Base-by-base conservation (phyloP, 139 green algal species). In the Desmodesmus armatus region DNA sequence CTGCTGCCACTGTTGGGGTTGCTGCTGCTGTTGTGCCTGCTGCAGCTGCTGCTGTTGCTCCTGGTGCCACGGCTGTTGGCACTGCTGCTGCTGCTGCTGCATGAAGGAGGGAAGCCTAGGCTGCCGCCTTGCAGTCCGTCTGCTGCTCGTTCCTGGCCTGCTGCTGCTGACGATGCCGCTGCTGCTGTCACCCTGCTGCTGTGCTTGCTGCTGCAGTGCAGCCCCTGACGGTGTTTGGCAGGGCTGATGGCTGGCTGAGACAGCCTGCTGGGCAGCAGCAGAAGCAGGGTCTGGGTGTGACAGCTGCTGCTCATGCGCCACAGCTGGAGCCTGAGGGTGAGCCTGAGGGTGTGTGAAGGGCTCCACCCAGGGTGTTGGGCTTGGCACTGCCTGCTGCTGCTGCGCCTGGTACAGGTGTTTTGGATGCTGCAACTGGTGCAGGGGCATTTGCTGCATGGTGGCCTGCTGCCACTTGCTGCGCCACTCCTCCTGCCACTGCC, bases 401-500 rank as follows among this genome's bases (percentile, higher is more conserved):
- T 63, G 11, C 23, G 35, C 41, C 71, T 63, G 41, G 27, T 51
- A 27, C n/a, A 63, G 71, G 13, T 44, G 25, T 41, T 78, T 40
- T 41, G 27, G 25, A 21, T 78, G 71, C 43, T 78, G 71, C n/a
- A 43, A 1, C n/a, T 63, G 21, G 23, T 78, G 0, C 21, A 9
- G 76, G n/a, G 65, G 27, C 31, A 44, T 2, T 9, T 44, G 33
- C 13, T 25, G 6, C n/a, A 27, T 44, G 25, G 33, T 47, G 3
- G 5, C 33, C 33, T 27, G 21, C 71, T 79, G 41, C 73, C 73
- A 80, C 31, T 67, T 31, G 47, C 67, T 31, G 17, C 35, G 35
- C 49, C 47, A 80, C 49, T 67, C 47, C 49, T 80, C 47, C 73
- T 80, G 73, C 73, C 73, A 80, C 29, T 49, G 47, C 19, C 35